Base-by-base conservation (phyloP, 164 flowering plant species). In the Aristolochia contorta region DNA sequence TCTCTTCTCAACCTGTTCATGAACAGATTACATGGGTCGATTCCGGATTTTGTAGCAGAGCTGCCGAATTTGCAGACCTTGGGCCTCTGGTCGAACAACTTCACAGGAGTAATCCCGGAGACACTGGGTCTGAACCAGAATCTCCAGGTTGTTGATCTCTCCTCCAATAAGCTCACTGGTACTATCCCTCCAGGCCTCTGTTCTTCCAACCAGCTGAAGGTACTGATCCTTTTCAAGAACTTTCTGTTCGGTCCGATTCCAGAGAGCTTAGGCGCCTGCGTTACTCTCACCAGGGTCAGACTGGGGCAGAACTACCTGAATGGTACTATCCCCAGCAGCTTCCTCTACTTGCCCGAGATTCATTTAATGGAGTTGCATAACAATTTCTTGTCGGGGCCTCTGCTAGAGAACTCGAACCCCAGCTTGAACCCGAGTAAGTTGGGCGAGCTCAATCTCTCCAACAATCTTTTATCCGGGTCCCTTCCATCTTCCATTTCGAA, bases 101-200 rank as follows among this genome's bases (percentile, higher is more conserved):
- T 94, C 83, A 91, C 97, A 0, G 96, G 96, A 5, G 64, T 58
- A 16, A 85, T 94, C 16, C 99, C 99, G 0, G 30, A 64, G 56
- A 79, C 71, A 32, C 78, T 94, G 4, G 99, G 99, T 60, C 63
- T 60, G 49, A 85, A 79, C 64, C 83, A 82, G 68, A 82, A 62
- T 72, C 85, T 94, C 7, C 84, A 77, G 37, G 8, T 53, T 20
- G 77, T 94, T 12, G 99, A 94, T 73, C 70, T 94, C 71, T 94
- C 99, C 3, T 78, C 96, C 10, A 91, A 91, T 65, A 91, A 87
- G 80, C 95, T 94, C 75, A 94, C 99, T 16, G 99, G 99, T 23
- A 74, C 68, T 23, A 84, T 94, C 48, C 99, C 97, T 16, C 62
- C 19, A 14, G 56, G 68, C 55, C 62, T 94, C 41, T 94, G 99